Evolutionary conservation across 257 asterid genomes (phyloP).

Genomic region (Solanum sitiens): DNA sequence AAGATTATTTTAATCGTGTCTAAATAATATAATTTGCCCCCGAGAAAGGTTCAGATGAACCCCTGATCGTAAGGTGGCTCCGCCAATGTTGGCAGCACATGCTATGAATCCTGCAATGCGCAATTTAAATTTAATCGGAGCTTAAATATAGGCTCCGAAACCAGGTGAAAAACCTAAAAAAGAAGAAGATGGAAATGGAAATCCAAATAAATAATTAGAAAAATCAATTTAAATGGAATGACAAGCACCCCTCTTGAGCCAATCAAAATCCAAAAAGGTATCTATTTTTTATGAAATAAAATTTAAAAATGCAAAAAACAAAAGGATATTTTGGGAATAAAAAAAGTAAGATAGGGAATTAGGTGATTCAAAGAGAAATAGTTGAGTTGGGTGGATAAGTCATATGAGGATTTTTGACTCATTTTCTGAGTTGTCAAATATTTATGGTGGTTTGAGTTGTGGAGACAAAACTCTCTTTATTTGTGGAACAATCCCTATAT

Average conservation of each 20-base stretch:
- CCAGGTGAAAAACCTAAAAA: too few relatives aligned
- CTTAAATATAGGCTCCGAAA: fast-evolving
- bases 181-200: neutral
- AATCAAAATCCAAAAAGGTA: neutral
- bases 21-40: too few relatives aligned
- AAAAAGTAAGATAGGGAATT: neutral
- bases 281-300: neutral
- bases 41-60: too few relatives aligned
- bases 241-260: neutral
- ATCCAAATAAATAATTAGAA: neutral
- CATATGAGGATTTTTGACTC: neutral
- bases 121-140: too few relatives aligned
- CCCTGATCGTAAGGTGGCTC: too few relatives aligned
- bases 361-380: neutral
- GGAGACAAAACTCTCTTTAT: conserved; percentile 2
- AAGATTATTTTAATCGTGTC: too few relatives aligned
- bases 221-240: neutral
- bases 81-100: too few relatives aligned
- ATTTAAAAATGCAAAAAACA: neutral
- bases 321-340: neutral
- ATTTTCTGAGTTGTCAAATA: neutral
- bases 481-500: neutral
- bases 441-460: conserved; percentile 7
- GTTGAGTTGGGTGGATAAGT: neutral
- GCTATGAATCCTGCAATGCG: fast-evolving